Evolutionary conservation across 345 rosid species (phyloP).

Genomic region (Arabidopsis arenosa): DNA sequence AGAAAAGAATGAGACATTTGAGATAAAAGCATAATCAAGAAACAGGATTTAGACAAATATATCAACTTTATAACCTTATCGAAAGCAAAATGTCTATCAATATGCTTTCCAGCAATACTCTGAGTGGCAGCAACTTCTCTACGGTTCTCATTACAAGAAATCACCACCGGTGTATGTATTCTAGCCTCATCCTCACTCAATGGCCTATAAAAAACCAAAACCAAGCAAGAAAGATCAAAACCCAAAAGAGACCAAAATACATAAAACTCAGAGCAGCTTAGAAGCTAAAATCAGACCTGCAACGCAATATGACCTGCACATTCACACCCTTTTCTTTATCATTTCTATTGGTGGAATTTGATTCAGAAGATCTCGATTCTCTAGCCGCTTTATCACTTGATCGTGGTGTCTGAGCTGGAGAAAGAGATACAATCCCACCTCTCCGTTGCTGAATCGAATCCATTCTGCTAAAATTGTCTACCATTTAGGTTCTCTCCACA

Average conservation of each 20-base stretch:
- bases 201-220: constrained; percentile 57
- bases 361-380: constrained; percentile 88
- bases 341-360: constrained; percentile 60
- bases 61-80: constrained; percentile 65
- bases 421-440: constrained; percentile 71
- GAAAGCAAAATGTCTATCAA: constrained; percentile 91
- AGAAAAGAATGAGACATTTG: background rate
- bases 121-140: constrained; percentile 91
- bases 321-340: constrained; percentile 97
- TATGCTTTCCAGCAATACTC: constrained; percentile 92
- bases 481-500: constrained; percentile 19
- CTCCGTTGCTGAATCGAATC: constrained; percentile 71
- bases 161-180: constrained; percentile 82
- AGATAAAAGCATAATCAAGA: background rate
- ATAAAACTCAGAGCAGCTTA: background rate
- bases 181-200: constrained; percentile 83
- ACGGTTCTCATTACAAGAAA: constrained; percentile 82
- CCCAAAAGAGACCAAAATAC: constrained; percentile 9
- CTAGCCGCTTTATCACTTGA: constrained; percentile 79
- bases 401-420: constrained; percentile 94
- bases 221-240: constrained; percentile 16
- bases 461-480: constrained; percentile 48
- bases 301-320: constrained; percentile 95
- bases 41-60: background rate
- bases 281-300: constrained; percentile 63